phyloP scores from a whole-genome alignment of 2,329 filamentous ascomycete species.

The Colletotrichum sp. region DNA sequence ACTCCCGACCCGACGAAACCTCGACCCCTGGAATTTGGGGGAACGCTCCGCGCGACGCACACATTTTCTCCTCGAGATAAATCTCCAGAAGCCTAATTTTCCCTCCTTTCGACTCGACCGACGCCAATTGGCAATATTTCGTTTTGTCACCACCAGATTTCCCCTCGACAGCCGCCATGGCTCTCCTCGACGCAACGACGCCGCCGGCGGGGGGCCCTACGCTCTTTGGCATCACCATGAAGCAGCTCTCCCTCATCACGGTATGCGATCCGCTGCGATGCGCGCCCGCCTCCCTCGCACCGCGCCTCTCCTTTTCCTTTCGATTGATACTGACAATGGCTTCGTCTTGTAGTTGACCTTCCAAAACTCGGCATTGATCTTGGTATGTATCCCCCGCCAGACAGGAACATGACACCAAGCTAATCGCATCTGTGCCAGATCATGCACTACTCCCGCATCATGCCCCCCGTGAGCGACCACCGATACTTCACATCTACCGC shows the following conservation, averaged over 20 bases:
- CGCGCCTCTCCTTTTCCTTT: too few relatives aligned
- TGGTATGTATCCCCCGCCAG: conserved; percentile 48
- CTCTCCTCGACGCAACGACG: conserved; percentile 42
- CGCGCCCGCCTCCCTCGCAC: background rate
- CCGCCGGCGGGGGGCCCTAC: conserved; percentile 45
- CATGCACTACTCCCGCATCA: conserved; percentile 93
- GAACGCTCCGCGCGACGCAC: background rate
- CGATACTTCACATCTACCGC: conserved; percentile 94
- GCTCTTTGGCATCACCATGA: conserved; percentile 67
- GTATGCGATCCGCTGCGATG: conserved; percentile 19
- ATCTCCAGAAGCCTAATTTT: background rate
- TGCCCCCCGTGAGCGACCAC: conserved; percentile 83
- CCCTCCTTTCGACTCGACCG: background rate
- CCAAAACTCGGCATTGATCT: conserved; percentile 76
- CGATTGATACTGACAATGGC: background rate
- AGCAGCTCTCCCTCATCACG: conserved; percentile 64
- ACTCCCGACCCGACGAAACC: background rate
- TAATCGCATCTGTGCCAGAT: conserved; percentile 56
- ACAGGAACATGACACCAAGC: background rate
- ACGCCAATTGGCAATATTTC: background rate
- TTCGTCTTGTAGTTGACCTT: conserved; percentile 67
- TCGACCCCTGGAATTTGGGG: background rate
- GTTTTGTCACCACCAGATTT: background rate
- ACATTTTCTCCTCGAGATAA: background rate
- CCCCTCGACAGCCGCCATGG: conserved; percentile 36